Evolutionary conservation across 2,329 filamentous ascomycete genomes (phyloP).

Genomic region (Venturia nashicola): DNA sequence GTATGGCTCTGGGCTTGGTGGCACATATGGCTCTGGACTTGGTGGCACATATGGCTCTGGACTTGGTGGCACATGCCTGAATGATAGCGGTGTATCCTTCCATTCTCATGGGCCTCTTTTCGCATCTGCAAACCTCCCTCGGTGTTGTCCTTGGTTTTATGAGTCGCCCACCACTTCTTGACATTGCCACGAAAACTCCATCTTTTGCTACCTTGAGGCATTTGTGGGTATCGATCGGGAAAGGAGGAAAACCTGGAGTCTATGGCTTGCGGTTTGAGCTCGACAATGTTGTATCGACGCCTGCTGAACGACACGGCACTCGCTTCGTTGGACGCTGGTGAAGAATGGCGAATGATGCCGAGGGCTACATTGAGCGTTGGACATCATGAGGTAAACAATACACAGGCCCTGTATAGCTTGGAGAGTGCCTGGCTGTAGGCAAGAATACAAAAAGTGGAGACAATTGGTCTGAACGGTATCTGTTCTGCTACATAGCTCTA

Average conservation of each 20-base stretch:
- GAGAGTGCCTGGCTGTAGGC: background rate
- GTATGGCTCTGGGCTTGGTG: too few species aligned
- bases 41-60: background rate
- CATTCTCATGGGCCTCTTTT: background rate
- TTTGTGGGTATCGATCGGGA: background rate
- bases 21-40: background rate
- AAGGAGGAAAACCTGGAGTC: background rate
- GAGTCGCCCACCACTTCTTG: background rate
- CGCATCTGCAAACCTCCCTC: background rate
- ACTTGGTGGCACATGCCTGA: background rate
- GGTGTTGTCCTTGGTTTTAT: background rate
- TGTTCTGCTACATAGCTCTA: slow-evolving; percentile 4
- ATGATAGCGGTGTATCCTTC: background rate
- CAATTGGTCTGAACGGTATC: background rate
- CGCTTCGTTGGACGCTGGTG: background rate
- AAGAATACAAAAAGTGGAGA: background rate
- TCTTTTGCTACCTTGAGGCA: background rate
- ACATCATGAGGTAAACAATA: background rate
- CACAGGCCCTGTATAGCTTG: background rate
- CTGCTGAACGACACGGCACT: background rate
- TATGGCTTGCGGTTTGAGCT: background rate
- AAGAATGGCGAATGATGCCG: background rate
- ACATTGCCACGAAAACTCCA: background rate
- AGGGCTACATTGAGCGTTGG: background rate
- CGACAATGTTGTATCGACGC: background rate